phyloP scores from a whole-genome alignment of 805 yeast species.

The Allodekkera sacchari region DNA sequence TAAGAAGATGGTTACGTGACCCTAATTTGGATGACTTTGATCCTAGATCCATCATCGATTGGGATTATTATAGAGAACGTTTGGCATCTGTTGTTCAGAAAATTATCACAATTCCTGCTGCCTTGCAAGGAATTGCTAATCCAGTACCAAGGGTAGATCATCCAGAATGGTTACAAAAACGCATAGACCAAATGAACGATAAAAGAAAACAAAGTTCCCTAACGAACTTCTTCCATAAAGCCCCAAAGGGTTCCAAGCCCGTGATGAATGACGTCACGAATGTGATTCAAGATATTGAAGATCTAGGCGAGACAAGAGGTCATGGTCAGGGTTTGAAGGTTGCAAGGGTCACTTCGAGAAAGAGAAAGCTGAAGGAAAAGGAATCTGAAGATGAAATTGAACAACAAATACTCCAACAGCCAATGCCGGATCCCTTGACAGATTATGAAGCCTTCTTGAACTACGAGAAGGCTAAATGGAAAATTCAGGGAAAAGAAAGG shows the following conservation, averaged over 20 bases:
- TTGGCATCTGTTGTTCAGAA: conserved; percentile 90
- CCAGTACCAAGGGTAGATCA: conserved; percentile 94
- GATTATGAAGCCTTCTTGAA: conserved; percentile 63
- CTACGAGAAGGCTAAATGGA: conserved; percentile 88
- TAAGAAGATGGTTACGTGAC: conserved; percentile 84
- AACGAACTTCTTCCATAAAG: conserved; percentile 43
- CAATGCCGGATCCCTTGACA: conserved; percentile 57
- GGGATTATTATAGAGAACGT: conserved; percentile 89
- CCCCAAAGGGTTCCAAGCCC: conserved; percentile 30
- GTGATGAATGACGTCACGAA: conserved; percentile 23
- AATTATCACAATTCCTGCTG: conserved; percentile 95
- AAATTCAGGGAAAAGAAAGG: conserved; percentile 60
- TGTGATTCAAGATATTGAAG: conserved; percentile 65
- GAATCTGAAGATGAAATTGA: conserved; percentile 35
- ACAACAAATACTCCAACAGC: conserved; percentile 38
- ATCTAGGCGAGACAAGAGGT: conserved; percentile 36
- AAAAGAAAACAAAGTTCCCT: conserved; percentile 65
- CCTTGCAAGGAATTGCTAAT: conserved; percentile 74
- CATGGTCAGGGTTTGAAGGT: conserved; percentile 25
- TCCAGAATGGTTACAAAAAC: conserved; percentile 84
- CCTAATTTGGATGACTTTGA: conserved; percentile 71
- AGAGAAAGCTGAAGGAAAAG: conserved; percentile 30
- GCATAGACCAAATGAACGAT: conserved; percentile 53
- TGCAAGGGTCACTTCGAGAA: conserved; percentile 40
- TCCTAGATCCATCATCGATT: conserved; percentile 82